phyloP scores from a whole-genome alignment of 2,329 filamentous ascomycete species.

The Colletotrichum lentis region DNA sequence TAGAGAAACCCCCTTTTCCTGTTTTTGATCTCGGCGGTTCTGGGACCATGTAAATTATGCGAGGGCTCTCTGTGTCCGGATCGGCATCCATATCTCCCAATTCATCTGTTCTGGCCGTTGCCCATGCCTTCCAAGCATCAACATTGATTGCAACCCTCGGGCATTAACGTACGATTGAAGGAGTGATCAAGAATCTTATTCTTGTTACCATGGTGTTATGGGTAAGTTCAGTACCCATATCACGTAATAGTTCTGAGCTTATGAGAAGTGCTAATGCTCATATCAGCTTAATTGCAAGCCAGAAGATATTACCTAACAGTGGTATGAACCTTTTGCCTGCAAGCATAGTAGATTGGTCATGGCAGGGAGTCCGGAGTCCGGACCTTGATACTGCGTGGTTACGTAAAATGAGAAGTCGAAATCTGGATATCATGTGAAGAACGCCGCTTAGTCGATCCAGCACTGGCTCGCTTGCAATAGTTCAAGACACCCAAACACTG shows the following conservation, averaged over 20 bases:
- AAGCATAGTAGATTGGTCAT: no score
- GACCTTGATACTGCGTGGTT: neutral
- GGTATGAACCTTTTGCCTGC: no score
- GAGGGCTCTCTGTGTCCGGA: neutral
- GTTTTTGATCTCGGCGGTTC: neutral
- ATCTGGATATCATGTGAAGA: no score
- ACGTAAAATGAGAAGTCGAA: no score
- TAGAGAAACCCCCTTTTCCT: slow-evolving; percentile 3
- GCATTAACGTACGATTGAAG: neutral
- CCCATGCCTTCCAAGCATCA: neutral
- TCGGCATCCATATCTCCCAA: neutral
- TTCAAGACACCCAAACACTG: neutral
- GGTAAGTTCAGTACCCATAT: no score
- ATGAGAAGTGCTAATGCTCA: no score
- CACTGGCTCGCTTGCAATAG: neutral
- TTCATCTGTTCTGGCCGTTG: neutral
- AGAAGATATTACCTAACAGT: no score
- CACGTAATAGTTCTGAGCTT: no score
- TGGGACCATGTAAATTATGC: neutral
- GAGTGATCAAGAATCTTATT: no score
- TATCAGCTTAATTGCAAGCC: no score
- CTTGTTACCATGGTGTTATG: no score
- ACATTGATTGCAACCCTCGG: no score
- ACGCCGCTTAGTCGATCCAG: neutral
- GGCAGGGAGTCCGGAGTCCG: neutral